Evolutionary conservation across 2,329 filamentous ascomycete species (phyloP), one percentile per base, ranked within the genome.

Genomic region (Arachnopeziza araneosa): DNA sequence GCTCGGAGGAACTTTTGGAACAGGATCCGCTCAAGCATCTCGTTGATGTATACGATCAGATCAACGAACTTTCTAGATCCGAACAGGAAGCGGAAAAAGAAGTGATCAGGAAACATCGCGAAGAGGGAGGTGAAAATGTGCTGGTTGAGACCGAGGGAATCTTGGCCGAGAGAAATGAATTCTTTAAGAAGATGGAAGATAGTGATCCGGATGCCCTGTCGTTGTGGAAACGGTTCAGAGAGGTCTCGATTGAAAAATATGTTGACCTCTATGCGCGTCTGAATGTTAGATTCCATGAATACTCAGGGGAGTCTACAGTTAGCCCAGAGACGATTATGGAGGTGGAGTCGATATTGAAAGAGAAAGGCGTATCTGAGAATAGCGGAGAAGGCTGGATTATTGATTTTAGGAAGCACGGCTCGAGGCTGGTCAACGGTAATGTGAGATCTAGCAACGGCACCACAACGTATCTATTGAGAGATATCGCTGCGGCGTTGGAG

Each of bases 151-250:
- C 80, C 60, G 79, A 82, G 62, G 83, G 86, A 60, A 77, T 80
- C 55, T 58, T 61, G 22, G 62, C 50, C 10, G 56, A 63, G 36
- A 26, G 54, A 26, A 60, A 64, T 26, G 52, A 36, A 14, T 87
- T 86, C 73, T 88, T 88, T 77, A 87, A 85, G 78, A 82, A 81
- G 66, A 87, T 88, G 85, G 82, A 84, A 59, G 83, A 87, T 55
- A 82, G 83, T 30, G 81, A 87, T 65, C 71, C 77, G 36, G 78
- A 81, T 48, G 84, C 84, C 4, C 76, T 87, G 51, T 78, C 79
- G 23, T 78, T 87, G 60, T 88, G 84, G 84, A 80, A 80, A 69
- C 78, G 81, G 61, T 87, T 87, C 79, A 78, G 85, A 71, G 82
- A 86, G 56, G 75, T 86, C 52, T 86, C 82, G 64, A 87, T 87